phyloP scores from a whole-genome alignment of 176 grass and related monocot species.

The Alopecurus myosuroides region DNA sequence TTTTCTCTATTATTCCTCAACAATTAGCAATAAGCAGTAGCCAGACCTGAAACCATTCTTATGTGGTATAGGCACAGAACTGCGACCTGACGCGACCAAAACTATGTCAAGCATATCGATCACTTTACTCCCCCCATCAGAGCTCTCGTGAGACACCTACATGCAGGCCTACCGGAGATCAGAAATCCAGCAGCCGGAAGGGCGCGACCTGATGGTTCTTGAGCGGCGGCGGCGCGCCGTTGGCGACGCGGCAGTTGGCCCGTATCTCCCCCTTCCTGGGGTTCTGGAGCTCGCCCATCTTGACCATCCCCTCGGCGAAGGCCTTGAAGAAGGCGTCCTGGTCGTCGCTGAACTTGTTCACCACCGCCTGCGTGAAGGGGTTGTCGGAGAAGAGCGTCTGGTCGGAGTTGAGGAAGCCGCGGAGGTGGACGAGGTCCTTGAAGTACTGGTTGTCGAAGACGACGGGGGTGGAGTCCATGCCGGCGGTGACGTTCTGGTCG shows the following conservation, averaged over 20 bases:
- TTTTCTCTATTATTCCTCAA: conserved; percentile 31
- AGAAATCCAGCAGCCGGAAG: conserved; percentile 10
- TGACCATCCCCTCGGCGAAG: conserved; percentile 79
- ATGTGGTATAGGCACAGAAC: not conserved
- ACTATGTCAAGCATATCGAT: conserved; percentile 1
- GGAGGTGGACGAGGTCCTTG: conserved; percentile 69
- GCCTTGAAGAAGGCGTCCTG: conserved; percentile 75
- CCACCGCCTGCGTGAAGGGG: conserved; percentile 27
- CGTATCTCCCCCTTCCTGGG: conserved; percentile 71
- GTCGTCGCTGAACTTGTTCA: conserved; percentile 44
- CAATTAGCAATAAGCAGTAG: conserved; percentile 16
- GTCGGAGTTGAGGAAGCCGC: conserved; percentile 91
- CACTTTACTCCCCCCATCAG: not conserved
- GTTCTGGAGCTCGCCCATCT: conserved; percentile 83
- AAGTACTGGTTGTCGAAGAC: conserved; percentile 96
- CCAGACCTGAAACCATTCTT: conserved; percentile 14
- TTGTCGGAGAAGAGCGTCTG: conserved; percentile 89
- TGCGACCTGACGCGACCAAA: conserved; percentile 21
- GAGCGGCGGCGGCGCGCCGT: conserved; percentile 16
- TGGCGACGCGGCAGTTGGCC: conserved; percentile 67
- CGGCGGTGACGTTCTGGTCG: conserved; percentile 59
- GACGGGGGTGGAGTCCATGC: conserved; percentile 65
- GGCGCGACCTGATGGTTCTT: not conserved
- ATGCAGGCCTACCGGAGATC: conserved; percentile 5
- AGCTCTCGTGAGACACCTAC: not conserved